These are phyloP conservation scores for Cladorrhinum samala DNA, from an alignment of 495 filamentous ascomycete genomes.

Conservation along the genomic window DNA sequence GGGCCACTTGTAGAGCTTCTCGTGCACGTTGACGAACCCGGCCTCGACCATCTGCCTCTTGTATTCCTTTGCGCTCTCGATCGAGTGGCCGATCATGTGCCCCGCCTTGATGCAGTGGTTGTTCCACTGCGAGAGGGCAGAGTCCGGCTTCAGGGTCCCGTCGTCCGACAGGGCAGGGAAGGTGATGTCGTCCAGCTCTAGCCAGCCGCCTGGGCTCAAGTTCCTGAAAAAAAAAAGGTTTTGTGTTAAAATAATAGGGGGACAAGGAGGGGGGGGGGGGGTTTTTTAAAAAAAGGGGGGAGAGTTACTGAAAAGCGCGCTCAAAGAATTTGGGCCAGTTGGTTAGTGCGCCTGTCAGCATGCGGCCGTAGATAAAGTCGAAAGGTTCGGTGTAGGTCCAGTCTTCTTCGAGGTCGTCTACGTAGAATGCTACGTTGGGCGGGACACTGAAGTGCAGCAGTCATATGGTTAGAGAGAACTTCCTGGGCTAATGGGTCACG, in stretches of 20 bases:
- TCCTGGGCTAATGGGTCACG: background rate
- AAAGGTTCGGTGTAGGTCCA: conserved; percentile 42
- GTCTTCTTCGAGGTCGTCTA: conserved; percentile 43
- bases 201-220: conserved; percentile 4
- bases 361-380: conserved; percentile 44
- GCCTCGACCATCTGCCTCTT: conserved; percentile 8
- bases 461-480: too few species aligned
- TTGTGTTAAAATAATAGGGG: background rate
- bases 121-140: background rate
- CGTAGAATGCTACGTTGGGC: conserved; percentile 41
- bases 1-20: conserved; percentile 11
- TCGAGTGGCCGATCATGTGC: background rate
- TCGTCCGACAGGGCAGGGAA: conserved; percentile 6
- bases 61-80: conserved; percentile 1
- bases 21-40: conserved; percentile 9
- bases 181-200: conserved; percentile 9
- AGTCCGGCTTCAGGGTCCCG: conserved; percentile 2
- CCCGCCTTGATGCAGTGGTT: conserved; percentile 4
- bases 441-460: conserved; percentile 27
- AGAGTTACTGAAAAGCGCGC: conserved; percentile 21
- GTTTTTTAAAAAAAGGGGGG: too few species aligned
- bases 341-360: conserved; percentile 36
- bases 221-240: too few species aligned
- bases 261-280: background rate
- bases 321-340: conserved; percentile 39